Conservation (phyloP, 2,329 filamentous ascomycete genomes). For the Fusarium guadeloupense region DNA sequence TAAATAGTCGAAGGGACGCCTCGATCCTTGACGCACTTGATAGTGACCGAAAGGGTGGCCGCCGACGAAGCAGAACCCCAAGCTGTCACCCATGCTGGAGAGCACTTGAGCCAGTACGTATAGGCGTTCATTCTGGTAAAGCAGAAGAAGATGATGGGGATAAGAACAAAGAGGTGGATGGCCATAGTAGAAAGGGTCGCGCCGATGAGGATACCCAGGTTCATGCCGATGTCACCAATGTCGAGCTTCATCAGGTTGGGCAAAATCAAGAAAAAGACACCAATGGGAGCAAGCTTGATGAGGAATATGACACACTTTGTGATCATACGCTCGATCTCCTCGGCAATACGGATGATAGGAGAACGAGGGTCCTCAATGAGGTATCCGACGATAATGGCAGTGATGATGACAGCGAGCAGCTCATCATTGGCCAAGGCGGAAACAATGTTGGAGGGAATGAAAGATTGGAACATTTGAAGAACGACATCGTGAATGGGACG, state of each 20-base stretch:
- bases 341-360: conserved; percentile 53
- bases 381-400: conserved; percentile 57
- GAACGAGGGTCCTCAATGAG: conserved; percentile 51
- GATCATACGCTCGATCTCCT: conserved; percentile 60
- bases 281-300: conserved; percentile 60
- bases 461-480: conserved; percentile 58
- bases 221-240: conserved; percentile 57
- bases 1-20: conserved; percentile 54
- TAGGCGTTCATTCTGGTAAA: conserved; percentile 59
- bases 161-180: conserved; percentile 57
- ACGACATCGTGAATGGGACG: conserved; percentile 55
- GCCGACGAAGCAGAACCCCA: conserved; percentile 64
- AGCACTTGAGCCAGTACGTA: conserved; percentile 57
- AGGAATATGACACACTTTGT: conserved; percentile 57
- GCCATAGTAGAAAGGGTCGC: conserved; percentile 57
- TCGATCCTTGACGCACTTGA: conserved; percentile 52
- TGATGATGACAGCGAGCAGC: conserved; percentile 58
- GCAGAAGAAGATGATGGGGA: conserved; percentile 54
- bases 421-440: conserved; percentile 56
- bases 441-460: conserved; percentile 61
- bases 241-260: conserved; percentile 61
- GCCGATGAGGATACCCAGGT: conserved; percentile 61
- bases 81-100: conserved; percentile 62
- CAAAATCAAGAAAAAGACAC: conserved; percentile 64
- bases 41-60: conserved; percentile 61